Conservation (phyloP, 495 filamentous ascomycete genomes). For the Hyaloscypha variabilis region DNA sequence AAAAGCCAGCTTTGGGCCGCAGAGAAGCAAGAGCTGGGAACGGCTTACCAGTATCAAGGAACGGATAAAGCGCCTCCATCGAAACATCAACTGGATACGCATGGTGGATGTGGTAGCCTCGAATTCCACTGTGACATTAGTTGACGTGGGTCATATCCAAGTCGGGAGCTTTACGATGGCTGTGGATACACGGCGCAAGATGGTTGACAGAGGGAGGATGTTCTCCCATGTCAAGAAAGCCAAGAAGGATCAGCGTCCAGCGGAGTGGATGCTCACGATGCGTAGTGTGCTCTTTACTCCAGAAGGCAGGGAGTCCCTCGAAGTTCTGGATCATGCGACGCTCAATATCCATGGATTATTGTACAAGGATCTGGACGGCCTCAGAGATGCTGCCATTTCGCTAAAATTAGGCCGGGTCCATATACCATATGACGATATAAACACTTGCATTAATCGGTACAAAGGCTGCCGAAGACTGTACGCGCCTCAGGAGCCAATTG, state of each 20-base stretch:
- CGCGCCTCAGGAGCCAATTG: slow-evolving; percentile 39
- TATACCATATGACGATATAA: slow-evolving; percentile 86
- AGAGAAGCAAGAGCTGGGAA: slow-evolving; percentile 77
- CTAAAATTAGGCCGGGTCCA: slow-evolving; percentile 90
- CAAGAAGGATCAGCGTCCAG: slow-evolving; percentile 72
- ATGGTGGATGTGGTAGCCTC: slow-evolving; percentile 89
- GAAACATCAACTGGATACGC: slow-evolving; percentile 83
- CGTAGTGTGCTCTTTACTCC: slow-evolving; percentile 87
- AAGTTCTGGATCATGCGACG: slow-evolving; percentile 85
- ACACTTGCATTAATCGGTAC: slow-evolving; percentile 55
- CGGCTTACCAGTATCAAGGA: slow-evolving; percentile 76
- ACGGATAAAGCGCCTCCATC: slow-evolving; percentile 80
- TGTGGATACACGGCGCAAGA: slow-evolving; percentile 88
- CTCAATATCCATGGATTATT: slow-evolving; percentile 91
- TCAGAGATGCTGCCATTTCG: slow-evolving; percentile 86
- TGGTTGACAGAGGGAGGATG: slow-evolving; percentile 86
- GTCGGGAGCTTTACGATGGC: slow-evolving; percentile 82
- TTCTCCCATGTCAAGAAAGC: slow-evolving; percentile 79
- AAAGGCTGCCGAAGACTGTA: slow-evolving; percentile 39
- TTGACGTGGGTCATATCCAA: slow-evolving; percentile 81
- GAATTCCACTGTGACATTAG: slow-evolving; percentile 72
- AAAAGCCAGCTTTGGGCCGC: slow-evolving; percentile 14
- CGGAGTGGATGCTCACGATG: slow-evolving; percentile 90
- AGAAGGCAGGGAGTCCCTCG: slow-evolving; percentile 81
- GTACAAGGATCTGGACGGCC: slow-evolving; percentile 83